Evolutionary conservation across 2,329 filamentous ascomycete species (phyloP).

Genomic region (Leptodontidium sp.): DNA sequence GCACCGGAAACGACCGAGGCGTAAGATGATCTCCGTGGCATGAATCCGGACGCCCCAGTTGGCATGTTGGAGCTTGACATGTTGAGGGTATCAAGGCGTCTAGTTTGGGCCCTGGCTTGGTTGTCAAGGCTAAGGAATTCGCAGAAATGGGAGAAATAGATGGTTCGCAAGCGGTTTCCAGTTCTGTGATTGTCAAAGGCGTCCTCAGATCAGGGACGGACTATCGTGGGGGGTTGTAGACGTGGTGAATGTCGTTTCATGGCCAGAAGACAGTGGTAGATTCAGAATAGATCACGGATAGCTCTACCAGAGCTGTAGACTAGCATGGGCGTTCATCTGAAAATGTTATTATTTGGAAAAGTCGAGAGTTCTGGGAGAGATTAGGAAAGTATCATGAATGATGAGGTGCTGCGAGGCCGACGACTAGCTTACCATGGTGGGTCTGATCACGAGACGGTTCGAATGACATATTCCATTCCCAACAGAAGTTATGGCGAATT

Average conservation of each 20-base stretch:
- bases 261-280: conserved; percentile 30
- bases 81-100: conserved; percentile 15
- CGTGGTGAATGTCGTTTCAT: conserved; percentile 37
- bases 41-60: conserved; percentile 48
- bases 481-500: background rate
- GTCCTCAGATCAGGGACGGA: conserved; percentile 27
- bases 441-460: conserved; percentile 28
- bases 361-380: conserved; percentile 21
- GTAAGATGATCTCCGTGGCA: conserved; percentile 65
- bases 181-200: background rate
- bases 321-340: conserved; percentile 35
- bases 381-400: conserved; percentile 24
- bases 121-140: background rate
- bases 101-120: background rate
- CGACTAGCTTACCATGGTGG: conserved; percentile 11
- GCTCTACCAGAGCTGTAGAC: conserved; percentile 41
- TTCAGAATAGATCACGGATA: conserved; percentile 20
- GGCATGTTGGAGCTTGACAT: conserved; percentile 46
- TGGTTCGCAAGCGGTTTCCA: conserved; percentile 6
- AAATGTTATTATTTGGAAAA: conserved; percentile 25
- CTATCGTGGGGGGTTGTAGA: conserved; percentile 34
- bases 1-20: conserved; percentile 66
- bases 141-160: conserved; percentile 13
- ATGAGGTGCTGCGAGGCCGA: conserved; percentile 18
- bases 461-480: conserved; percentile 19